These are phyloP conservation scores for Coprinopsis cinerea DNA, from an alignment of 768 basidiomycete genomes.

Conservation along the genomic window DNA sequence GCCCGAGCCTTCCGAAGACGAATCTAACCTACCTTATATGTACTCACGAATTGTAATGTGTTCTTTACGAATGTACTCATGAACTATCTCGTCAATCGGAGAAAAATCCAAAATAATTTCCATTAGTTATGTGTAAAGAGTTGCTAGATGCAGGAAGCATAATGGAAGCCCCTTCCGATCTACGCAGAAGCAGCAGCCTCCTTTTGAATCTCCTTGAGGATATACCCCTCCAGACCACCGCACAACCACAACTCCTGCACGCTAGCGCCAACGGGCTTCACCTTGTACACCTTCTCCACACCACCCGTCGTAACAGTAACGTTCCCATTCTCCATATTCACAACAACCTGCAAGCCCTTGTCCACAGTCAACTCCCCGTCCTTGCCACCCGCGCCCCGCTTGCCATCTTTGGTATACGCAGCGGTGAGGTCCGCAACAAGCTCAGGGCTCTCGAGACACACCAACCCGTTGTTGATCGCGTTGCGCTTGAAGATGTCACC, in stretches of 20 bases:
- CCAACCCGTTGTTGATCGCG: slow-evolving; percentile 96
- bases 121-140: not conserved
- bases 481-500: slow-evolving; percentile 99
- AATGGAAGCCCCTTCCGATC: not conserved
- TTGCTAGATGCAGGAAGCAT: no score
- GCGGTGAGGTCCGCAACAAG: slow-evolving; percentile 81
- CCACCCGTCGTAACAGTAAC: slow-evolving; percentile 45
- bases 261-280: slow-evolving; percentile 81
- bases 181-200: slow-evolving; percentile 15
- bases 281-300: slow-evolving; percentile 48
- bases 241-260: slow-evolving; percentile 98
- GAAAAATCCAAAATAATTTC: not conserved
- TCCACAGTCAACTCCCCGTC: slow-evolving; percentile 84
- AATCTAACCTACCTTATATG: slow-evolving; percentile 9
- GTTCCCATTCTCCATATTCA: slow-evolving; percentile 67
- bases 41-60: not conserved
- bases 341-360: slow-evolving; percentile 53
- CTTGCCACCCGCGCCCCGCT: slow-evolving; percentile 71
- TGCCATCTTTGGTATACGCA: slow-evolving; percentile 65
- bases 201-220: slow-evolving; percentile 64
- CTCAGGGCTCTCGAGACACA: slow-evolving; percentile 90
- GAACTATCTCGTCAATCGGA: no score
- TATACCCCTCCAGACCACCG: slow-evolving; percentile 89
- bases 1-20: no score
- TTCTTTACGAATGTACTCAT: no score